Percentiles rank a stretch among this genome's conserved stretches.
phyloP scores from a whole-genome alignment of 1,139 yeast genomes.

The Geotrichum aggregatum region DNA sequence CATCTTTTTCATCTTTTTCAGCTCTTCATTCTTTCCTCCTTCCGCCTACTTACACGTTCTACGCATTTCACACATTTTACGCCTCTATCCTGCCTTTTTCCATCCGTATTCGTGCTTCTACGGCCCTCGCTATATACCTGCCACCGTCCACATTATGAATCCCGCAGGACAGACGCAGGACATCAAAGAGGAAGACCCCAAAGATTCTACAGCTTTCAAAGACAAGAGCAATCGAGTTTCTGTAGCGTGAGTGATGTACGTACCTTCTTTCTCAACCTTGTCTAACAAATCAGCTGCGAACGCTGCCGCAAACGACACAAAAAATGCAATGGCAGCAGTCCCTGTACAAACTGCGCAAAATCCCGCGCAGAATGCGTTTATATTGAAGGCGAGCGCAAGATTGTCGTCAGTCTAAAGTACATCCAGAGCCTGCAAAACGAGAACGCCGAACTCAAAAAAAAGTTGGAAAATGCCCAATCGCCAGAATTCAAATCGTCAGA shows the following conservation, averaged over 20 bases:
- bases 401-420: slow-evolving; percentile 73
- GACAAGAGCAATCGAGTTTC: slow-evolving; percentile 4
- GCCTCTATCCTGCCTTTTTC: too few relatives aligned
- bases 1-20: too few relatives aligned
- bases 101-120: too few relatives aligned
- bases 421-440: slow-evolving; percentile 63
- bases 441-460: slow-evolving; percentile 54
- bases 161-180: neutral
- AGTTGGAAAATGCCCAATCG: slow-evolving; percentile 15
- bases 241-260: slow-evolving; percentile 9
- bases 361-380: slow-evolving; percentile 67
- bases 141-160: neutral
- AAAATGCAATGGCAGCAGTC: slow-evolving; percentile 77
- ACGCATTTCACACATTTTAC: too few relatives aligned
- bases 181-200: neutral
- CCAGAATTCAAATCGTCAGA: neutral
- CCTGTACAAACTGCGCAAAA: slow-evolving; percentile 61
- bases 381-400: slow-evolving; percentile 70
- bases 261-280: neutral
- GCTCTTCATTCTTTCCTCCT: too few relatives aligned
- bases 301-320: slow-evolving; percentile 73
- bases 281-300: slow-evolving; percentile 44
- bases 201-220: neutral
- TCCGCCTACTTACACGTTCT: too few relatives aligned
- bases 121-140: neutral